Evolutionary conservation across 2,329 filamentous ascomycete genomes (phyloP).

Genomic region (Colletotrichum chrysophilum): DNA sequence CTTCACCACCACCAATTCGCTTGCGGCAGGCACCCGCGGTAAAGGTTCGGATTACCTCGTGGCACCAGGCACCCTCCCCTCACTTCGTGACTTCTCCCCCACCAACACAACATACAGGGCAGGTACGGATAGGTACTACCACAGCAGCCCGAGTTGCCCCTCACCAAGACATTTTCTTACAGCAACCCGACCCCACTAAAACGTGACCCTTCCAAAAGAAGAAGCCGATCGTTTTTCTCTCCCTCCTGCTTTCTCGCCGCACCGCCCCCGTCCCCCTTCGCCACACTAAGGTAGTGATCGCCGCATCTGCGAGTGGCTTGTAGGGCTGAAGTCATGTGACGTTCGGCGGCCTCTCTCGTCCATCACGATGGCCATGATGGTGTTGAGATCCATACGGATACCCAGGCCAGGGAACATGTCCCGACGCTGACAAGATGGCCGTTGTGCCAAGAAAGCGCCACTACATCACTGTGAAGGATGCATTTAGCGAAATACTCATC

Average conservation of each 20-base stretch:
- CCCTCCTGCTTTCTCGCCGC: background rate
- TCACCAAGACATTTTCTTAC: background rate
- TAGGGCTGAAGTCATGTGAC: slow-evolving; percentile 20
- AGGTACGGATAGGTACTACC: no score
- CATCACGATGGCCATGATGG: background rate
- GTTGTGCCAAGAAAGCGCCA: background rate
- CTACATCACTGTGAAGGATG: background rate
- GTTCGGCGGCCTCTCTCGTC: background rate
- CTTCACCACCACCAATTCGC: background rate
- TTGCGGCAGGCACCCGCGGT: background rate
- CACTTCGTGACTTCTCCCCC: background rate
- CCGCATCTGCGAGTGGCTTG: background rate
- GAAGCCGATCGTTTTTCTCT: background rate
- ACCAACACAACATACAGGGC: background rate
- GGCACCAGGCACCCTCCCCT: background rate
- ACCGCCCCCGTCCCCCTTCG: background rate
- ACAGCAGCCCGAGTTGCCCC: background rate
- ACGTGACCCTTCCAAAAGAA: background rate
- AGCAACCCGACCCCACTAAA: background rate
- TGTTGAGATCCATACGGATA: background rate
- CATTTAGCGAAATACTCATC: background rate
- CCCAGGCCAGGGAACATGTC: background rate
- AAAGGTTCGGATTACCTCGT: background rate
- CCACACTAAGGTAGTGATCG: background rate
- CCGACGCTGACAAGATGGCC: background rate